Conservation (phyloP, 2,329 filamentous ascomycete genomes). For the Mycogone perniciosa region DNA sequence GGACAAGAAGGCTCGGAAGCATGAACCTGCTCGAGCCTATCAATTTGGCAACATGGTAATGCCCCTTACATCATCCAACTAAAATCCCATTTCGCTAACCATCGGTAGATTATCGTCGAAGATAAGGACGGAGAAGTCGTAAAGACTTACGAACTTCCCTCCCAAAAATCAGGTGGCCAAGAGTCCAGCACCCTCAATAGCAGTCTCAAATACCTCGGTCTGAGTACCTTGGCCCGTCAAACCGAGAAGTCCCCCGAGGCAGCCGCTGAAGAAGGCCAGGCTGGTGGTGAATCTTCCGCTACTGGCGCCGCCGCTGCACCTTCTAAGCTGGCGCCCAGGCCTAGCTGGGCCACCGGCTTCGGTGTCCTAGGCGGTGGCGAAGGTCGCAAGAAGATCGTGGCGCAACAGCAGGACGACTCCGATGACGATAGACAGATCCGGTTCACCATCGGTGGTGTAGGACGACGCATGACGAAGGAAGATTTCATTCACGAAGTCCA, state of each 20-base stretch:
- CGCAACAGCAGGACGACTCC: slow-evolving; percentile 36
- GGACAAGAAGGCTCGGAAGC: slow-evolving; percentile 51
- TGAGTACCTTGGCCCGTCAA: slow-evolving; percentile 39
- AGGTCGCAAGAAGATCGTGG: slow-evolving; percentile 33
- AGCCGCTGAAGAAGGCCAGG: slow-evolving; percentile 27
- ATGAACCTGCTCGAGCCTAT: slow-evolving; percentile 74
- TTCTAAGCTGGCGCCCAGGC: slow-evolving; percentile 34
- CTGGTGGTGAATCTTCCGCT: slow-evolving; percentile 11
- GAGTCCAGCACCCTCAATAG: slow-evolving; percentile 35
- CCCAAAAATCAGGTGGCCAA: slow-evolving; percentile 39
- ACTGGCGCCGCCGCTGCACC: slow-evolving; percentile 11
- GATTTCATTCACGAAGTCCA: slow-evolving; percentile 73
- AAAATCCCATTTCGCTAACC: not conserved
- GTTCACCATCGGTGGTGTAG: slow-evolving; percentile 70
- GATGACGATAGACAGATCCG: slow-evolving; percentile 66
- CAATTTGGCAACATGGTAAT: slow-evolving; percentile 72
- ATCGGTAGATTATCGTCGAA: slow-evolving; percentile 68
- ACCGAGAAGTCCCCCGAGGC: slow-evolving; percentile 29
- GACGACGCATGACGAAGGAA: slow-evolving; percentile 69
- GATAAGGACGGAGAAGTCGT: slow-evolving; percentile 82
- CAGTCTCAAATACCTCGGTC: slow-evolving; percentile 49
- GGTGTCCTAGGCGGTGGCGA: slow-evolving; percentile 31
- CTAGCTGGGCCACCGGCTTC: slow-evolving; percentile 47
- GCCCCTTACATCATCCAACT: slow-evolving; percentile 18
- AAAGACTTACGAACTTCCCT: slow-evolving; percentile 72